Evolutionary conservation across 2,329 filamentous ascomycete species (phyloP).

Genomic region (Apiospora malaysiana): DNA sequence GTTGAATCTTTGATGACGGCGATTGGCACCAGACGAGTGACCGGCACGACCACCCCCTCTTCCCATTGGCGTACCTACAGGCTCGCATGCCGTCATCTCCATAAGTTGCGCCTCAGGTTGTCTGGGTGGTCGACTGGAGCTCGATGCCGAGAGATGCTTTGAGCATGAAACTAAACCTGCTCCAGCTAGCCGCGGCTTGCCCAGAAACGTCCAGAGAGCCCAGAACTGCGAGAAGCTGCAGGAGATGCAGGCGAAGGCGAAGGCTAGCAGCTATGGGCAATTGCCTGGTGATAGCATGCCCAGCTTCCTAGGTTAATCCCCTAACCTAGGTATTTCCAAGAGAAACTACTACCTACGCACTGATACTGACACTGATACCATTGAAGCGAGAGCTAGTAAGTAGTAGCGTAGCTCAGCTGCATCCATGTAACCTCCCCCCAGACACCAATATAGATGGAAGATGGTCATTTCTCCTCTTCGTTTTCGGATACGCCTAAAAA

Average conservation of each 20-base stretch:
- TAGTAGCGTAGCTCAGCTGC: no score
- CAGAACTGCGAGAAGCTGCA: neutral
- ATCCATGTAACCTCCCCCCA: no score
- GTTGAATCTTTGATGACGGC: constrained; percentile 8
- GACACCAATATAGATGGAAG: no score
- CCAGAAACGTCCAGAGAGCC: neutral
- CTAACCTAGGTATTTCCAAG: neutral
- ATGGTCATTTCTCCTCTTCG: neutral
- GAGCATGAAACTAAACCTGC: neutral
- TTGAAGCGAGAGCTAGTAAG: no score
- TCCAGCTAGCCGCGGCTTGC: neutral
- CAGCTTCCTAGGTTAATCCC: neutral
- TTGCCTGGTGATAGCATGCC: neutral
- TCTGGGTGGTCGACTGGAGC: neutral
- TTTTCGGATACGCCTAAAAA: neutral
- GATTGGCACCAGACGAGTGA: neutral
- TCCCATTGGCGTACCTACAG: constrained; percentile 6
- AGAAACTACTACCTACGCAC: no score
- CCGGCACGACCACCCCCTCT: neutral
- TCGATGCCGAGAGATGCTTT: constrained; percentile 8
- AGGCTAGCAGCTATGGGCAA: neutral
- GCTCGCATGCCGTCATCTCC: constrained; percentile 9
- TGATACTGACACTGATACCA: neutral
- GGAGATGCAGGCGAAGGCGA: neutral
- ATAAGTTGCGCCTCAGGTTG: constrained; percentile 4